Evolutionary conservation across 345 rosid genomes (phyloP).

Genomic region (Erysimum cheiranthoides): DNA sequence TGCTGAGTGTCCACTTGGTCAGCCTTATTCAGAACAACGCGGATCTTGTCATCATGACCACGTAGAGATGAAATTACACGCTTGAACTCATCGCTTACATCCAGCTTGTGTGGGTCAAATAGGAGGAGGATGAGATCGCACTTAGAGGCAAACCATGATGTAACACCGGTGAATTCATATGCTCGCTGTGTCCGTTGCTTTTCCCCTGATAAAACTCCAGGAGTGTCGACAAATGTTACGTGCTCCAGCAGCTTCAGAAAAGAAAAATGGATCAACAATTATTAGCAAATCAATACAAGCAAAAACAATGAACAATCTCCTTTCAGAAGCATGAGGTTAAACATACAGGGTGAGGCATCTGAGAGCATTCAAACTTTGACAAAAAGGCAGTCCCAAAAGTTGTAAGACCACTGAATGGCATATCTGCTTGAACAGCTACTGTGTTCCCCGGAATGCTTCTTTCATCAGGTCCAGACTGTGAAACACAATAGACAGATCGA

Average conservation of each 20-base stretch:
- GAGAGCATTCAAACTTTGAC: conserved; percentile 96
- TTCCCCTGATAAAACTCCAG: conserved; percentile 96
- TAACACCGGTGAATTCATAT: conserved; percentile 91
- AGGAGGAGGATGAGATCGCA: conserved; percentile 95
- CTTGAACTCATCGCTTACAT: conserved; percentile 97
- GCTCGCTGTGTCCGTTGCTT: conserved; percentile 90
- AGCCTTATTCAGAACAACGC: conserved; percentile 95
- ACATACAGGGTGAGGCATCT: conserved; percentile 94
- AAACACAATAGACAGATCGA: conserved; percentile 24
- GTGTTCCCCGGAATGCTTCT: conserved; percentile 98
- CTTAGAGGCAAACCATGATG: conserved; percentile 98
- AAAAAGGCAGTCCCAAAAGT: conserved; percentile 92
- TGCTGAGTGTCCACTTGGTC: conserved; percentile 97
- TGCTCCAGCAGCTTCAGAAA: conserved; percentile 83
- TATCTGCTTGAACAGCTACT: conserved; percentile 93
- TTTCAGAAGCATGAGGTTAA: conserved; percentile 13
- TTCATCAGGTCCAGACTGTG: conserved; percentile 90
- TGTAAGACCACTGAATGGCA: conserved; percentile 94
- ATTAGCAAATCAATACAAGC: conserved; percentile 22
- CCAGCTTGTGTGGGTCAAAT: conserved; percentile 96
- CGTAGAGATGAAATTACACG: conserved; percentile 90
- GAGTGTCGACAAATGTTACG: conserved; percentile 89
- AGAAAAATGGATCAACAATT: conserved; percentile 30
- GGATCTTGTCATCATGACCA: conserved; percentile 96
- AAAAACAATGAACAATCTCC: conserved; percentile 1